Evolutionary conservation across 108 stramenopile species (phyloP).

Genomic region (Fistulifera solaris): DNA sequence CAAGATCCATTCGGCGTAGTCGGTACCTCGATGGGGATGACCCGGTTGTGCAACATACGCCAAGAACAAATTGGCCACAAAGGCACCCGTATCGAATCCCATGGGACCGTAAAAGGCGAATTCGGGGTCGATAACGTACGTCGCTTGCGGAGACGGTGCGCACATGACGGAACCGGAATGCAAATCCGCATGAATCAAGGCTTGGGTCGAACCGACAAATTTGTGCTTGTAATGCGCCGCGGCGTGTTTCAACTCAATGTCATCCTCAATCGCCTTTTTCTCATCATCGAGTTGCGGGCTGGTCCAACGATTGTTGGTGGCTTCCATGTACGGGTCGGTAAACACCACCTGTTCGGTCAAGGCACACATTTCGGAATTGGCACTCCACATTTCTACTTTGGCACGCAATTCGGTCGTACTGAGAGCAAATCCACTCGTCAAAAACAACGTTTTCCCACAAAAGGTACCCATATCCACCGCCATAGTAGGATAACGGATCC

Average conservation of each 20-base stretch:
- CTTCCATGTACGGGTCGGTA: constrained; percentile 21
- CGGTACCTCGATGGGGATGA: constrained; percentile 3
- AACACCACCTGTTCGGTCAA: constrained; percentile 40
- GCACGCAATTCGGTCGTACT: constrained; percentile 18
- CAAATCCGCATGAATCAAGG: constrained; percentile 39
- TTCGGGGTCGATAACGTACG: constrained; percentile 52
- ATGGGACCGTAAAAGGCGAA: constrained; percentile 57
- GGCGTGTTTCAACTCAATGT: constrained; percentile 21
- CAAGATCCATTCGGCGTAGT: constrained; percentile 38
- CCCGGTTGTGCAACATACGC: constrained; percentile 29
- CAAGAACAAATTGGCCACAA: constrained; percentile 35
- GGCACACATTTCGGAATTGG: constrained; percentile 37
- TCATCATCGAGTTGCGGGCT: constrained; percentile 33
- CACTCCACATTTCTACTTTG: constrained; percentile 24
- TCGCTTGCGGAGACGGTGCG: constrained; percentile 19
- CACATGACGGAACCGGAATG: constrained; percentile 51
- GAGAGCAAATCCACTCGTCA: constrained; percentile 26
- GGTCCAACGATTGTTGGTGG: constrained; percentile 33
- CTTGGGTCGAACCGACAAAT: constrained; percentile 26
- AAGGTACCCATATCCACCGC: constrained; percentile 37
- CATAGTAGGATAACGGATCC: constrained; percentile 25
- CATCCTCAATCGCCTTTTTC: constrained; percentile 17
- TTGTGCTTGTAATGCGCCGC: constrained; percentile 26
- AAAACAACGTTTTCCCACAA: constrained; percentile 34
- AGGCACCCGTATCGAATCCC: constrained; percentile 44